phyloP scores from a whole-genome alignment of 2,329 filamentous ascomycete species.

The Cladosporium sp. region DNA sequence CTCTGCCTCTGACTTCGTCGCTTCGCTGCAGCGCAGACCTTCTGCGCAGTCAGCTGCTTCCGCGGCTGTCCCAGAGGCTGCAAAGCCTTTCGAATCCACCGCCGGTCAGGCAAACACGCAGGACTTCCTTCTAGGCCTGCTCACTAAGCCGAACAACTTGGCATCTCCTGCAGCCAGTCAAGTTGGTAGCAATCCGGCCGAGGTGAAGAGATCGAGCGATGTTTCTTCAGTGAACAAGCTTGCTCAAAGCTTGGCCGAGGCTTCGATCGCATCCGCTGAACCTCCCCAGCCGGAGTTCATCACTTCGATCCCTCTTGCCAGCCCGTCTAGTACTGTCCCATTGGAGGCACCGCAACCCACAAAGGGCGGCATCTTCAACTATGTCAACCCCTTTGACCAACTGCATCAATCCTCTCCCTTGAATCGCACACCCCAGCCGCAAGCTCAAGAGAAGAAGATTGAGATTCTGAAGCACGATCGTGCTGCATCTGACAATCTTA shows the following conservation, averaged over 20 bases:
- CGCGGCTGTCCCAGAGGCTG: conserved; percentile 31
- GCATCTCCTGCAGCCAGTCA: conserved; percentile 40
- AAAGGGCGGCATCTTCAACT: conserved; percentile 60
- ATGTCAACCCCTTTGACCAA: conserved; percentile 72
- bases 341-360: conserved; percentile 44
- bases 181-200: conserved; percentile 14
- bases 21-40: conserved; percentile 55
- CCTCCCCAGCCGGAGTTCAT: conserved; percentile 29
- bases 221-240: conserved; percentile 42
- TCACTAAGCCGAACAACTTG: conserved; percentile 62
- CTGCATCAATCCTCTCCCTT: conserved; percentile 66
- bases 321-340: conserved; percentile 29
- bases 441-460: conserved; percentile 37
- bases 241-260: conserved; percentile 47
- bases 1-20: conserved; percentile 59
- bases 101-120: conserved; percentile 65
- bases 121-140: conserved; percentile 79
- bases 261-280: conserved; percentile 42
- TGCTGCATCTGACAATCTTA: conserved; percentile 39
- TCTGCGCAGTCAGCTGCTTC: conserved; percentile 36
- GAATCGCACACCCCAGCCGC: conserved; percentile 55
- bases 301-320: conserved; percentile 34
- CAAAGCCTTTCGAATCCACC: conserved; percentile 31
- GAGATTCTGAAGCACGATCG: conserved; percentile 49
- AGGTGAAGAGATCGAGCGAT: conserved; percentile 14